phyloP scores from a whole-genome alignment of 768 basidiomycete genomes.

The Panaeolus cyanescens region DNA sequence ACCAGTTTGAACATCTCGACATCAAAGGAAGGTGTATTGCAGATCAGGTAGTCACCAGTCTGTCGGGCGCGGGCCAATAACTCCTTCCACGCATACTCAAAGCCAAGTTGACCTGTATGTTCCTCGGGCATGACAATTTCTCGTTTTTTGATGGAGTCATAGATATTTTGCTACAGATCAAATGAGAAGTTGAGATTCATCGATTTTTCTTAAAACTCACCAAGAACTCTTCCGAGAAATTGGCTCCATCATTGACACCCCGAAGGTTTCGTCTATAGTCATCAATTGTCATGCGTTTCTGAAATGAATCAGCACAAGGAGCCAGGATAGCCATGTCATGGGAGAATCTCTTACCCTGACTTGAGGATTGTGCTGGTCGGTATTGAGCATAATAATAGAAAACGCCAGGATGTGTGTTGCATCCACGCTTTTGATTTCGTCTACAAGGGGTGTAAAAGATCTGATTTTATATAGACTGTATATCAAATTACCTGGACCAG shows the following conservation, averaged over 20 bases:
- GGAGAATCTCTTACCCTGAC: conserved; percentile 60
- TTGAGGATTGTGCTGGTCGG: conserved; percentile 95
- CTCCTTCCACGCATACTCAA: conserved; percentile 99
- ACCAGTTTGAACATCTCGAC: conserved; percentile 91
- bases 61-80: conserved; percentile 79
- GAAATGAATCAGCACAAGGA: conserved; percentile 10
- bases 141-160: conserved; percentile 89
- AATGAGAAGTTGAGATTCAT: not conserved
- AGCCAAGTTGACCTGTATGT: conserved; percentile 93
- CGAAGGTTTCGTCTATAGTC: conserved; percentile 92
- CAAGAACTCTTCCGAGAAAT: conserved; percentile 87
- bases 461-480: conserved; percentile 9
- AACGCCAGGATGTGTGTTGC: conserved; percentile 93
- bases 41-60: conserved; percentile 76
- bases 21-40: conserved; percentile 83
- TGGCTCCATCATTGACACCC: conserved; percentile 84
- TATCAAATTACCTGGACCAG: conserved; percentile 64
- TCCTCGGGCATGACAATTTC: conserved; percentile 99
- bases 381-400: conserved; percentile 98
- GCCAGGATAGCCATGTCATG: not conserved
- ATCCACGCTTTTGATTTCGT: conserved; percentile 88
- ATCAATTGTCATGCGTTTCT: conserved; percentile 97
- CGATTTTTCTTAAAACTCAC: conserved; percentile 35
- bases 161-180: conserved; percentile 72
- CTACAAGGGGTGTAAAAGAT: conserved; percentile 35